Conservation (phyloP, 139 green algal species). For the Tetratostichococcus sp. region DNA sequence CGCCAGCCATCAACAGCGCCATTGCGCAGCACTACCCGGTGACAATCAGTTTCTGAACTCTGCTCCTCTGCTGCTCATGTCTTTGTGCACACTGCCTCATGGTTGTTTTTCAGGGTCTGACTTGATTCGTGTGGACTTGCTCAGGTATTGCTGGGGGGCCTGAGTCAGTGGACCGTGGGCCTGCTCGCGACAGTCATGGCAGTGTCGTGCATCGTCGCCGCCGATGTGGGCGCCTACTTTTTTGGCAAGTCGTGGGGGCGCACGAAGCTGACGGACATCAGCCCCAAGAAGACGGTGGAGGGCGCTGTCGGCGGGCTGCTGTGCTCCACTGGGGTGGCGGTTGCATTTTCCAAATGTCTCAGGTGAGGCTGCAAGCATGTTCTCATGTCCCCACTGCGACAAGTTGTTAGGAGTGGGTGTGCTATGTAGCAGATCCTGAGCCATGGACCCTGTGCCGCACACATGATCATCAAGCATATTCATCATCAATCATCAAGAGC, state of each 20-base stretch:
- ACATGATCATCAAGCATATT: too few species aligned
- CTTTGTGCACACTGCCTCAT: too few species aligned
- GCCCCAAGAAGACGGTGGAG: constrained; percentile 94
- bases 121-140: too few species aligned
- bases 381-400: too few species aligned
- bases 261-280: constrained; percentile 78
- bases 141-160: constrained; percentile 32
- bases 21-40: constrained; percentile 30
- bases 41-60: background rate
- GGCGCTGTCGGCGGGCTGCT: constrained; percentile 74
- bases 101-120: too few species aligned
- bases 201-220: constrained; percentile 75
- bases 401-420: too few species aligned
- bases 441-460: too few species aligned
- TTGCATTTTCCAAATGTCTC: constrained; percentile 41
- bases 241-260: constrained; percentile 72
- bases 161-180: constrained; percentile 67
- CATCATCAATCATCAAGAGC: too few species aligned
- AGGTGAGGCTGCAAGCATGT: background rate
- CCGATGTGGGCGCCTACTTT: constrained; percentile 87
- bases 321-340: constrained; percentile 46
- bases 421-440: too few species aligned
- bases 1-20: constrained; percentile 34
- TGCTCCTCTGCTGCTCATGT: too few species aligned
- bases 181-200: constrained; percentile 75